These are phyloP conservation scores for Trichosporon faecale DNA, from an alignment of 1,284 basidiomycete species.

Conservation along the genomic window DNA sequence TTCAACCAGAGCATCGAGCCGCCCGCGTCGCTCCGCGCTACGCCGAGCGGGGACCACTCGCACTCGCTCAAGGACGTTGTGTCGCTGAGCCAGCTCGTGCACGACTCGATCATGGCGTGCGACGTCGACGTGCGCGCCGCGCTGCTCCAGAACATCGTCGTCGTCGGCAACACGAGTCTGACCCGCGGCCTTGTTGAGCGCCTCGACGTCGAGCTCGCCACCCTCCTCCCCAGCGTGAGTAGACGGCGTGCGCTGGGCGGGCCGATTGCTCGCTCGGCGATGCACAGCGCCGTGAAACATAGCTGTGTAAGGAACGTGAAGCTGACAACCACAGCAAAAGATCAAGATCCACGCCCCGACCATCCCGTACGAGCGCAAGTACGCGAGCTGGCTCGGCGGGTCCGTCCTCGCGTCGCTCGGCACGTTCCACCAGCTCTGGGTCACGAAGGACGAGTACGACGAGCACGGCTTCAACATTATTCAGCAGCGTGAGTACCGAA, in stretches of 20 bases:
- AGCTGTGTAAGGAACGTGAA: too few species aligned
- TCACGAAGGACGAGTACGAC: conserved; percentile 35
- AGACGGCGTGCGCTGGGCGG: not conserved
- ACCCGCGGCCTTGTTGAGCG: conserved; percentile 85
- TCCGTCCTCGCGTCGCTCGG: conserved; percentile 88
- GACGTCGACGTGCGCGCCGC: conserved; percentile 89
- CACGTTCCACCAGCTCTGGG: conserved; percentile 68
- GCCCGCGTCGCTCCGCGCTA: conserved; percentile 39
- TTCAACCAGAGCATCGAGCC: conserved; percentile 56
- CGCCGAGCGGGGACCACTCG: conserved; percentile 57
- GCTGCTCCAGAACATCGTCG: conserved; percentile 86
- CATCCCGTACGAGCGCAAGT: conserved; percentile 79
- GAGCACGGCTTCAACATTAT: conserved; percentile 51
- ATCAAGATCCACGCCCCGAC: conserved; percentile 84
- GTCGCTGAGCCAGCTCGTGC: conserved; percentile 72
- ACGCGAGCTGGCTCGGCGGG: conserved; percentile 88
- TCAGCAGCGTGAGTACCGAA: conserved; percentile 44
- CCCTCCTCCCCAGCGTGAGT: conserved; percentile 75
- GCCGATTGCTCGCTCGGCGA: too few species aligned
- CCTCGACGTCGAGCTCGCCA: conserved; percentile 71
- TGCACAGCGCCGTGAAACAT: too few species aligned
- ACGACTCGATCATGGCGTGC: conserved; percentile 74
- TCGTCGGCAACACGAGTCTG: conserved; percentile 86
- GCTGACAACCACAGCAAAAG: conserved; percentile 48
- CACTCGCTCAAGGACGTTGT: conserved; percentile 57